Evolutionary conservation across 768 basidiomycete genomes (phyloP).

Genomic region (Lyophyllum semitale): DNA sequence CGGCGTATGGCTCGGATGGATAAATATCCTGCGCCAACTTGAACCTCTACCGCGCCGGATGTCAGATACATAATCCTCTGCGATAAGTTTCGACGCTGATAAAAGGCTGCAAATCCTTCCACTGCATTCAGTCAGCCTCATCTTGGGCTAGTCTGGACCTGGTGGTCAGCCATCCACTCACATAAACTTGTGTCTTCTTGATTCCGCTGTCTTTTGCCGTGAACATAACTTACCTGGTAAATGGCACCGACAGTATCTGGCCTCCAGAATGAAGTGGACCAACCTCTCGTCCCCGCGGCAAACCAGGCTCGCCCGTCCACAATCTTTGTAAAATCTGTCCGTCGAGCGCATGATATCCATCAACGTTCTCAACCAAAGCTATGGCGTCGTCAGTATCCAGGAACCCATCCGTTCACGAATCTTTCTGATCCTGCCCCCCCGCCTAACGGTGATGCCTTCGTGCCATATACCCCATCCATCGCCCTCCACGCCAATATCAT

Average conservation of each 20-base stretch:
- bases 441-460: not conserved
- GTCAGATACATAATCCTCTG: too few species aligned
- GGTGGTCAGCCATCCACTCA: slow-evolving; percentile 6
- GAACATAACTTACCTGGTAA: not conserved
- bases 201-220: not conserved
- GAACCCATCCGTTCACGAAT: not conserved
- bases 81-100: too few species aligned
- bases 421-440: not conserved
- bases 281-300: not conserved
- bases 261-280: not conserved
- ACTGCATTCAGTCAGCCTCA: too few species aligned
- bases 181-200: not conserved
- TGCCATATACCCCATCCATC: slow-evolving; percentile 12
- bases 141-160: too few species aligned
- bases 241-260: slow-evolving; percentile 10
- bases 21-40: too few species aligned
- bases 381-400: slow-evolving; percentile 8
- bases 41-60: too few species aligned
- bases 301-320: not conserved
- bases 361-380: not conserved
- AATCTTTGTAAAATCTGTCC: not conserved
- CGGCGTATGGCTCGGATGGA: too few species aligned
- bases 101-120: too few species aligned
- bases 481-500: slow-evolving; percentile 22
- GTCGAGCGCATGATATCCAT: not conserved